Evolutionary conservation across 345 rosid genomes (phyloP).

Genomic region (Pelargonium nanum): DNA sequence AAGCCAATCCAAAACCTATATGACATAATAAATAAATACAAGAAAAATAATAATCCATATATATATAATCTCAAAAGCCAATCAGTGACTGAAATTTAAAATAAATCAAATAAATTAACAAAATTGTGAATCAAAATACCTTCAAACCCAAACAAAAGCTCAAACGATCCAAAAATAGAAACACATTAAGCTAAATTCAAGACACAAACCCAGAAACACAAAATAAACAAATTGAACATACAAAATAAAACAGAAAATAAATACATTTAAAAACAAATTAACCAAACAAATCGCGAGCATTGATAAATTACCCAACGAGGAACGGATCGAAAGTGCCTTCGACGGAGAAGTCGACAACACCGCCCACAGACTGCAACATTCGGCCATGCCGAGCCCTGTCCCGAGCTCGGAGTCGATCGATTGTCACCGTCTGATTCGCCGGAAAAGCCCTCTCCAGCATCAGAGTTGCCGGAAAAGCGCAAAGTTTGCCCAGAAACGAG

Average conservation of each 20-base stretch:
- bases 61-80: not conserved
- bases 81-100: not conserved
- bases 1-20: not conserved
- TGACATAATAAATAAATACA: too few relatives aligned
- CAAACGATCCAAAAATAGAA: too few relatives aligned
- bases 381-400: slow-evolving; percentile 66
- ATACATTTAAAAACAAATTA: not conserved
- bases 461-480: slow-evolving; percentile 43
- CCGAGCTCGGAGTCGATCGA: slow-evolving; percentile 50
- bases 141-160: too few relatives aligned
- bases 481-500: too few relatives aligned
- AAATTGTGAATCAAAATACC: too few relatives aligned
- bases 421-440: slow-evolving; percentile 33
- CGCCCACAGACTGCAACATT: slow-evolving; percentile 49
- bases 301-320: slow-evolving; percentile 59
- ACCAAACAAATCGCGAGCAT: too few relatives aligned
- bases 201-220: not conserved
- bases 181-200: too few relatives aligned
- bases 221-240: not conserved
- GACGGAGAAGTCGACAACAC: slow-evolving; percentile 70
- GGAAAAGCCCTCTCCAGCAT: slow-evolving; percentile 53
- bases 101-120: too few relatives aligned
- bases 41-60: too few relatives aligned
- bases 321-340: slow-evolving; percentile 85
- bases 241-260: not conserved